phyloP scores from a whole-genome alignment of 2,329 filamentous ascomycete species.

The Trichothecium roseum region DNA sequence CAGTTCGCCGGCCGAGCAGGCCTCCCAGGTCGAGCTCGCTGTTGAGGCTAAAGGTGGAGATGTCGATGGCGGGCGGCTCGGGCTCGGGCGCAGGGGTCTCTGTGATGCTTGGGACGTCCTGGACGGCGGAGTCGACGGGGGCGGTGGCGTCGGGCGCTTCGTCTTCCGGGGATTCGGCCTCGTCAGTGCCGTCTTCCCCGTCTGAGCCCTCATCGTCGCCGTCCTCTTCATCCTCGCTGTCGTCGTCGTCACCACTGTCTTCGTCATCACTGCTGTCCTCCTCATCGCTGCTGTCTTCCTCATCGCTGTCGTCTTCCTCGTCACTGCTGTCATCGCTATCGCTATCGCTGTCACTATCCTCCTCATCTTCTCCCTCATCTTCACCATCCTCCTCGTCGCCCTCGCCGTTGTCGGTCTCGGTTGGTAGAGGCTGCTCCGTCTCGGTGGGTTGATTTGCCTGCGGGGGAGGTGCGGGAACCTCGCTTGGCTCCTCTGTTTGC shows the following conservation, averaged over 20 bases:
- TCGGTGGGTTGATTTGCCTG: neutral
- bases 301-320: neutral
- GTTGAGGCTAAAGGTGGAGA: slow-evolving; percentile 29
- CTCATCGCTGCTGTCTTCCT: neutral
- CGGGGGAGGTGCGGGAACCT: neutral
- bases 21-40: slow-evolving; percentile 31
- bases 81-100: slow-evolving; percentile 9
- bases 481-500: neutral
- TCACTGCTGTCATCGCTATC: neutral
- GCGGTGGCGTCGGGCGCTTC: slow-evolving; percentile 1
- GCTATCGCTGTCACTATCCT: neutral
- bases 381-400: slow-evolving; percentile 6
- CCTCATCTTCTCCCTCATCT: neutral
- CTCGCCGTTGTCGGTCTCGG: neutral
- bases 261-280: slow-evolving; percentile 6
- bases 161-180: neutral
- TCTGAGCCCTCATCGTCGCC: neutral
- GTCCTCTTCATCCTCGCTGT: neutral
- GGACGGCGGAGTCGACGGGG: slow-evolving; percentile 8
- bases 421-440: neutral
- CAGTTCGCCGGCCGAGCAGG: slow-evolving; percentile 5
- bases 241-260: neutral
- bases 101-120: slow-evolving; percentile 6
- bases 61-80: slow-evolving; percentile 20
- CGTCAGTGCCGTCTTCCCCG: slow-evolving; percentile 1